Percentiles rank a stretch among this genome's conserved stretches.
phyloP scores from a whole-genome alignment of 2,329 filamentous ascomycete species.

The Aspergillus transmontanensis region DNA sequence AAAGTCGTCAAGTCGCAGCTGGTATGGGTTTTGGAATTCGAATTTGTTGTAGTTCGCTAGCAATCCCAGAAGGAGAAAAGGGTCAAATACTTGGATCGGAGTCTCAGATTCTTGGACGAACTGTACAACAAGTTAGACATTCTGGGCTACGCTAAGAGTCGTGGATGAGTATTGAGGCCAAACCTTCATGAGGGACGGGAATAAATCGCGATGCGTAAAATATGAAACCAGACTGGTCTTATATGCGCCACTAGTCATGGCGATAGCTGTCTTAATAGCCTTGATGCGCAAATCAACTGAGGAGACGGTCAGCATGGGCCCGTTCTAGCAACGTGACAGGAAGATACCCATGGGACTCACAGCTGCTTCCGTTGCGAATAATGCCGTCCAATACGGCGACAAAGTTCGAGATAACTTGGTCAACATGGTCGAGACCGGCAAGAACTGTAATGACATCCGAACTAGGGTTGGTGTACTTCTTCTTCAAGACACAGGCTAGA shows the following conservation, averaged over 20 bases:
- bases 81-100: conserved; percentile 65
- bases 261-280: conserved; percentile 78
- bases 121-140: conserved; percentile 44
- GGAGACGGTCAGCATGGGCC: conserved; percentile 5
- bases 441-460: conserved; percentile 91
- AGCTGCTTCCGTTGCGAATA: conserved; percentile 72
- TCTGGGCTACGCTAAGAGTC: neutral
- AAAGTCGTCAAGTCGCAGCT: conserved; percentile 88
- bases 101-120: conserved; percentile 79
- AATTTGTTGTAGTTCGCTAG: conserved; percentile 99
- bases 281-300: conserved; percentile 74
- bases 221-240: conserved; percentile 93
- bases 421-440: conserved; percentile 85
- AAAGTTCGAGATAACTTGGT: conserved; percentile 84
- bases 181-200: conserved; percentile 93
- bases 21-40: conserved; percentile 95
- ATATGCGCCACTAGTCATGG: conserved; percentile 89
- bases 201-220: conserved; percentile 91
- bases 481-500: conserved; percentile 76
- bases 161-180: conserved; percentile 15
- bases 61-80: conserved; percentile 81
- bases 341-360: conserved; percentile 53
- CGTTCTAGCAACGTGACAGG: neutral
- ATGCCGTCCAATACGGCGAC: conserved; percentile 79
- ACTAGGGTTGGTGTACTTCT: conserved; percentile 92